Conservation (phyloP, 1,139 yeast genomes). For the Arxiozyma telluris region DNA sequence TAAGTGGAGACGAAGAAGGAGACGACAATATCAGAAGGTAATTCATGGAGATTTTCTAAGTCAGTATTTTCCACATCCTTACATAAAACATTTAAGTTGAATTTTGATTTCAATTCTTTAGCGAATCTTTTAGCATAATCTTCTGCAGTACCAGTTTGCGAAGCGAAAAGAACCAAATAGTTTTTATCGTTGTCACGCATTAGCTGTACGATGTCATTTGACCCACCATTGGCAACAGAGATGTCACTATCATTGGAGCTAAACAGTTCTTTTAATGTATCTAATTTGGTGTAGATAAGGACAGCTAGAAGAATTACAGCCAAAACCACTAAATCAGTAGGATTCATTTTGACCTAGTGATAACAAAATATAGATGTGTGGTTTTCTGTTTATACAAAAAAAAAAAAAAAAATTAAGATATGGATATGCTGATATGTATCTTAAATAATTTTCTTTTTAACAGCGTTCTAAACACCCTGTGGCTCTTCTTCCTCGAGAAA, state of each 20-base stretch:
- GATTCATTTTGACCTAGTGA: slow-evolving; percentile 5
- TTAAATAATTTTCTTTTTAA: no score
- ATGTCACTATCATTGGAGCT: slow-evolving; percentile 9
- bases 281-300: slow-evolving; percentile 2
- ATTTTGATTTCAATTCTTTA: slow-evolving; percentile 75
- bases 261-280: slow-evolving; percentile 5
- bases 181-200: slow-evolving; percentile 59
- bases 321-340: slow-evolving; percentile 8
- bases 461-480: no score
- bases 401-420: not conserved
- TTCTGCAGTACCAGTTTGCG: slow-evolving; percentile 98
- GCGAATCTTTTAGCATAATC: slow-evolving; percentile 87
- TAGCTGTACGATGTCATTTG: slow-evolving; percentile 59
- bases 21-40: slow-evolving; percentile 43
- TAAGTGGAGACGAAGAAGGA: slow-evolving; percentile 84
- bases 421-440: not conserved
- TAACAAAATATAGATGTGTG: not conserved
- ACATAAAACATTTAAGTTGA: slow-evolving; percentile 61
- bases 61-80: slow-evolving; percentile 86
- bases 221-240: slow-evolving; percentile 22
- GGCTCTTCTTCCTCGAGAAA: no score
- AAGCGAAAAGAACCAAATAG: slow-evolving; percentile 77
- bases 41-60: slow-evolving; percentile 58
- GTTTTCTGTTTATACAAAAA: not conserved
- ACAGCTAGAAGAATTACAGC: slow-evolving; percentile 1